Evolutionary conservation across 805 yeast genomes (phyloP), one percentile per base, ranked within the genome.

Genomic region (Zygoascus flipseniorum): DNA sequence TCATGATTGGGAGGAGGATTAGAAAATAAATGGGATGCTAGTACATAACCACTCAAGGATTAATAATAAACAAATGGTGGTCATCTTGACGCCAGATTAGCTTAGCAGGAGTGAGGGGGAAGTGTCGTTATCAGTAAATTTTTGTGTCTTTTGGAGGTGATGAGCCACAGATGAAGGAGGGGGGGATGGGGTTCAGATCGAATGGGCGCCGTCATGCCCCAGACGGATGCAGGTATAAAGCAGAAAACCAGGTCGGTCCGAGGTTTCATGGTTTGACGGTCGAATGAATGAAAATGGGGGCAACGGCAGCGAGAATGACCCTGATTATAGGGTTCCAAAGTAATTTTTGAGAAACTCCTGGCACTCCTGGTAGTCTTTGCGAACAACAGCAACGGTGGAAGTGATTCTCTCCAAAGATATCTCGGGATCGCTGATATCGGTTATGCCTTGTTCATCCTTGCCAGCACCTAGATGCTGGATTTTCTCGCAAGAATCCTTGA

Each of bases 401-500:
- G 52, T 42, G 45, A 68, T 66, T 39, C 54, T 52, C 18, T 59
- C 61, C 51, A 72, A 65, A 66, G 72, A 69, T 51, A 64, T 64
- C 28, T 58, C 62, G 14, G 65, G 61, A 35, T 64, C 64, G 39
- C 50, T 56, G 41, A 69, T 62, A 28, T 62, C 65, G 11, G 58
- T 59, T 2, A 60, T 60, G n/a, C 75, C 76, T 9, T 64, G 54
- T 42, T 63, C 67, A 32, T 67, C 71, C 49, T 61, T 69, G 59
- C 72, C 73, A 55, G 80, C 79, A 20, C 96, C 98, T 59, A 87
- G 81, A 66, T 90, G 90, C 69, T 93, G 99, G 57, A 93, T 90
- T 59, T 90, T 76, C 69, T 90, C 99, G 70, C 99, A 93, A 61
- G 89, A 85, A 64, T 81, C 79, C 54, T 89, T 89, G 49, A 93